These are phyloP conservation scores for Leptographium procerum DNA, from an alignment of 2,329 filamentous ascomycete species.

Conservation along the genomic window DNA sequence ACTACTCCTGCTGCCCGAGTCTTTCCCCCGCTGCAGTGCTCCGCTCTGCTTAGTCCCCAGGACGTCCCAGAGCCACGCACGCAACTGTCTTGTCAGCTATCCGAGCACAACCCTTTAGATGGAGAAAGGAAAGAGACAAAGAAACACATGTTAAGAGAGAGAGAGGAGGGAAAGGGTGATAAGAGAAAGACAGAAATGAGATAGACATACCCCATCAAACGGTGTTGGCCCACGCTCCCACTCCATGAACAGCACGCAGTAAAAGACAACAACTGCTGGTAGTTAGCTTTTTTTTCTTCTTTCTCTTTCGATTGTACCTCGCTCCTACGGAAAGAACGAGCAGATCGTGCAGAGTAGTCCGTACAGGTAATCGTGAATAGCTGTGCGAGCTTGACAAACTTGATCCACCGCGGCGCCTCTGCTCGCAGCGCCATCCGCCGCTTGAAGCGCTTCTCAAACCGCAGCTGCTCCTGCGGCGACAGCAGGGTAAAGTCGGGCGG, in stretches of 20 bases:
- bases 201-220: constrained; percentile 35
- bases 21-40: not conserved
- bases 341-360: too few relatives aligned
- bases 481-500: constrained; percentile 65
- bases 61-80: constrained; percentile 15
- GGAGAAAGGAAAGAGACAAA: constrained; percentile 11
- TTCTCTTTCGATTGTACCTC: not conserved
- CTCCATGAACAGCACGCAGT: constrained; percentile 52
- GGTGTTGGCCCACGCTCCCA: constrained; percentile 35
- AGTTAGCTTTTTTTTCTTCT: not conserved
- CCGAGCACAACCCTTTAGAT: too few relatives aligned
- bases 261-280: constrained; percentile 36
- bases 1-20: not conserved
- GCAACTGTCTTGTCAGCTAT: constrained; percentile 12
- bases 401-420: constrained; percentile 52
- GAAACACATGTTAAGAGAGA: too few relatives aligned
- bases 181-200: constrained; percentile 12
- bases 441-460: constrained; percentile 69
- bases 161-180: not conserved
- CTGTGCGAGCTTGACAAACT: constrained; percentile 53
- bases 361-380: constrained; percentile 44
- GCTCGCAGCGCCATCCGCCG: constrained; percentile 52
- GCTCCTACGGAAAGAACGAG: too few relatives aligned
- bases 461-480: constrained; percentile 60
- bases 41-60: constrained; percentile 7